Evolutionary conservation across 2,329 filamentous ascomycete genomes (phyloP), one percentile per base, ranked within the genome.

Genomic region (Apiospora arundinis): DNA sequence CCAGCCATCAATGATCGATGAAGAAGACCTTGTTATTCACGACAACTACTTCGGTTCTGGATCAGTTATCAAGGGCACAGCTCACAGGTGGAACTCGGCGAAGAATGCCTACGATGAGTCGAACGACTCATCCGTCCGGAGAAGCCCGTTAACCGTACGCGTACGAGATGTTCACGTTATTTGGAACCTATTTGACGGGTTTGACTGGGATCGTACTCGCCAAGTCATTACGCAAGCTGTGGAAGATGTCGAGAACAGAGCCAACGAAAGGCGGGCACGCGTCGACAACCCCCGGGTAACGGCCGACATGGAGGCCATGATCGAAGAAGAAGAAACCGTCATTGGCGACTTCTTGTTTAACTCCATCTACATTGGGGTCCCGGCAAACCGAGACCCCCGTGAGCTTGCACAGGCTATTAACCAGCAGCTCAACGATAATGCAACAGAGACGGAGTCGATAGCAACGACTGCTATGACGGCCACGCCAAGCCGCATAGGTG

Each of bases 341-440:
- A 97, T 98, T 81, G 95, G 94, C 7, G 97, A 99, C 80, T 97
- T 97, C 76, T 86, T 99, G 21, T 99, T 99, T 87, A 98, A 99
- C 80, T 99, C 96, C 0, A 97, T 99, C 70, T 99, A 98, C 83
- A 98, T 99, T 76, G 95, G 93, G 18, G 93, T 99, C 23, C 93
- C 95, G 0, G 89, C 93, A 14, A 96, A 95, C 76, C 90, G 92
- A 71, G 95, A 98, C 76, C 94, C 95, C 6, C 90, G 90, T 69
- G 94, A 97, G 42, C 87, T 98, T 12, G 87, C 93, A 4, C 89
- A 90, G 65, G 93, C 93, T 49, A 97, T 99, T 81, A 97, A 98
- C 78, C 91, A 92, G 71, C 91, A 95, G 46, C 89, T 98, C 67
- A 93, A 97, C 75, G 95, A 98, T 77, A 88, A 92, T 70, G 89